Conservation (phyloP, 805 yeast species). For the Phaffomyces thermotolerans region DNA sequence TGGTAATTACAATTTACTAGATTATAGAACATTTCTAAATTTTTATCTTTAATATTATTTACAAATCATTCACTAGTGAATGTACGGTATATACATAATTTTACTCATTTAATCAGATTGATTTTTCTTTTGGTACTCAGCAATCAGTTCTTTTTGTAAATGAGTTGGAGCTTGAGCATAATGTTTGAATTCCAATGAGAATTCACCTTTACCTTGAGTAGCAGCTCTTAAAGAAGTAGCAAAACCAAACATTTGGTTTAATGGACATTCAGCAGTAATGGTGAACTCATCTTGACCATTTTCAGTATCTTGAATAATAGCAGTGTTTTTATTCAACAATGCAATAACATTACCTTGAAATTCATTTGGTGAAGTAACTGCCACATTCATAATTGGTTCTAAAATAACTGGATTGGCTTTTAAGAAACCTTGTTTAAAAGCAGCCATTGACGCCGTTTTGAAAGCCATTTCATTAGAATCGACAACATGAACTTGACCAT, state of each 20-base stretch:
- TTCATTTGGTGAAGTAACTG: conserved; percentile 91
- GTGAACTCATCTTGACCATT: conserved; percentile 93
- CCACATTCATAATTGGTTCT: conserved; percentile 94
- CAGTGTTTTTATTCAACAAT: conserved; percentile 83
- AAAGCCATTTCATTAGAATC: conserved; percentile 96
- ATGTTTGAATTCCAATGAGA: conserved; percentile 87
- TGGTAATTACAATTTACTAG: too few species aligned
- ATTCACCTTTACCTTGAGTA: conserved; percentile 99
- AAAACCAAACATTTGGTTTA: conserved; percentile 93
- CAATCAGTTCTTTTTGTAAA: conserved; percentile 83
- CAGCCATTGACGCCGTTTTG: conserved; percentile 85
- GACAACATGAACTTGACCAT: conserved; percentile 96
- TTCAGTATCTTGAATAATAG: conserved; percentile 89
- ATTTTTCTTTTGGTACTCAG: conserved; percentile 60
- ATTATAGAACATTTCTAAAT: too few species aligned
- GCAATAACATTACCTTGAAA: conserved; percentile 94
- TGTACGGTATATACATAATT: background rate
- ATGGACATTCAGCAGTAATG: conserved; percentile 90
- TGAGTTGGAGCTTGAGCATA: conserved; percentile 89
- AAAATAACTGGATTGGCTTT: conserved; percentile 79
- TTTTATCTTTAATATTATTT: background rate
- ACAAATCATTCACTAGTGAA: background rate
- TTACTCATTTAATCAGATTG: conserved; percentile 4
- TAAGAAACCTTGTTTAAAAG: conserved; percentile 86
- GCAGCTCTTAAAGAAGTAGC: conserved; percentile 93